These are phyloP conservation scores for Penicillium cinerascens DNA, from an alignment of 495 filamentous ascomycete species.

Conservation along the genomic window DNA sequence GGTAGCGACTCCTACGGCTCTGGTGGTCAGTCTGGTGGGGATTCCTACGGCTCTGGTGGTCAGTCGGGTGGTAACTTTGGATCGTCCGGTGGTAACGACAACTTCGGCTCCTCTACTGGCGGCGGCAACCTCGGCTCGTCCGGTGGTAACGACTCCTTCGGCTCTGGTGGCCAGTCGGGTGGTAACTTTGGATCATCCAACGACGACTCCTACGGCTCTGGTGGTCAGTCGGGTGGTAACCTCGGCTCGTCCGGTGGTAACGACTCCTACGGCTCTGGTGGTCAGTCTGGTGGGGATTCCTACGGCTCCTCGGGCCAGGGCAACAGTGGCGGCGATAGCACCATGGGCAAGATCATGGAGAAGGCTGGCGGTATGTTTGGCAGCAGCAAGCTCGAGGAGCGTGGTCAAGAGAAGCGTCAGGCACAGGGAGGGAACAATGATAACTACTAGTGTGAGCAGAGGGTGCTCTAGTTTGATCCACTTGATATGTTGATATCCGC, in stretches of 20 bases:
- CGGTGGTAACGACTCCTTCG: too few relatives aligned
- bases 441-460: not conserved
- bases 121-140: too few relatives aligned
- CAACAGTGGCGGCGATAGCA: slow-evolving; percentile 4
- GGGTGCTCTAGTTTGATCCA: not conserved
- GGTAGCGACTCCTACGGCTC: not conserved
- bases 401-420: slow-evolving; percentile 1
- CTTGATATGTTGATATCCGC: too few relatives aligned
- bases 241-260: too few relatives aligned
- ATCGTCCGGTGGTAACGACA: too few relatives aligned
- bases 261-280: not conserved
- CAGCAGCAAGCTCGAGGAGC: not conserved
- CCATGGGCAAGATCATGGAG: slow-evolving; percentile 3
- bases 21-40: too few relatives aligned
- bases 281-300: not conserved
- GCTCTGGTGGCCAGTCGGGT: too few relatives aligned
- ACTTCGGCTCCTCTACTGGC: too few relatives aligned
- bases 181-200: not conserved
- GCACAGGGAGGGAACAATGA: not conserved
- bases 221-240: too few relatives aligned
- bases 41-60: not conserved
- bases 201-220: not conserved
- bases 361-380: slow-evolving; percentile 1
- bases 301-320: not conserved
- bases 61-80: too few relatives aligned